Conservation (phyloP, 140 eudicot species). For the Bidens hawaiensis region DNA sequence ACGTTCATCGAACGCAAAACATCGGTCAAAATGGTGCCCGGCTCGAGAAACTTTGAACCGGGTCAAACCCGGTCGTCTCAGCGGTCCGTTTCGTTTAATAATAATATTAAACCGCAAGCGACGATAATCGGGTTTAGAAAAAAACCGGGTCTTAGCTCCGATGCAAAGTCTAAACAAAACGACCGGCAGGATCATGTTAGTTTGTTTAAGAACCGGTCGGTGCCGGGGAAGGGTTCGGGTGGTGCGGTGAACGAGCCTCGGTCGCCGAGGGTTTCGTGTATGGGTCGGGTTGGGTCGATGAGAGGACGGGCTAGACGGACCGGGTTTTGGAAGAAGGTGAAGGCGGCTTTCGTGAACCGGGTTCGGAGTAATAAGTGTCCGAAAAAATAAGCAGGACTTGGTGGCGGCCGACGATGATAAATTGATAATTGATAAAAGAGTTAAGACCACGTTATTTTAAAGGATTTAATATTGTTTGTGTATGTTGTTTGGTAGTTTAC, state of each 20-base stretch:
- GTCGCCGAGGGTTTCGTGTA: conserved; percentile 66
- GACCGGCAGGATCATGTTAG: conserved; percentile 16
- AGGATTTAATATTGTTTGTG: not conserved
- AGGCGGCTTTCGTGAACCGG: conserved; percentile 29
- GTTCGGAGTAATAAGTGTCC: conserved; percentile 15
- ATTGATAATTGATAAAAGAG: no score
- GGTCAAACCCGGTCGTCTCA: conserved; percentile 27
- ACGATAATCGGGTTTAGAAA: conserved; percentile 46
- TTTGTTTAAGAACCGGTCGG: conserved; percentile 49
- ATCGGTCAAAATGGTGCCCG: conserved; percentile 39
- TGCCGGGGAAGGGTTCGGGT: conserved; percentile 34
- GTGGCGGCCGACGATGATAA: no score
- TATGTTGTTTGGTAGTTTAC: not conserved
- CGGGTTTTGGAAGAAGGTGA: conserved; percentile 37
- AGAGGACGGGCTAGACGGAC: conserved; percentile 26
- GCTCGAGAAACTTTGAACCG: conserved; percentile 28
- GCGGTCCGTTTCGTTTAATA: conserved; percentile 30
- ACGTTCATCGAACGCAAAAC: conserved; percentile 57
- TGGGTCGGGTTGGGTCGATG: conserved; percentile 53
- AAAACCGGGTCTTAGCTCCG: no score
- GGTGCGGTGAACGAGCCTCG: conserved; percentile 42
- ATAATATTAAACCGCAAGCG: conserved; percentile 33
- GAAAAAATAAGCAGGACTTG: no score
- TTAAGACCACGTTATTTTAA: conserved; percentile 20
- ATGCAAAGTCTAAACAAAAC: conserved; percentile 9